Conservation (phyloP, 192 early-diverging fungal species). For the Coemansia guatemalensis region DNA sequence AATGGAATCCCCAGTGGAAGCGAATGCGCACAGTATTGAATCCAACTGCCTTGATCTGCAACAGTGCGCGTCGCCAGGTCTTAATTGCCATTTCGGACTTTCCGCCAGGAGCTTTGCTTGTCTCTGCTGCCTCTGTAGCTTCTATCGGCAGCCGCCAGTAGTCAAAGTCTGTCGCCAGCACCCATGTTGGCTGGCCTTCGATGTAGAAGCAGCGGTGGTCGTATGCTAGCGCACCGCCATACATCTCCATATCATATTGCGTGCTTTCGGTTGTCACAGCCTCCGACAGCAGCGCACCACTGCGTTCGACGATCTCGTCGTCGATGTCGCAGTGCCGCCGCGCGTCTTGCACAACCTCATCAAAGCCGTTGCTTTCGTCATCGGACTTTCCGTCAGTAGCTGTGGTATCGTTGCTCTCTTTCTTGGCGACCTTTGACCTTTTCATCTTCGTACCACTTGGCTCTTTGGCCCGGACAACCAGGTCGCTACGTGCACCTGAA, state of each 20-base stretch:
- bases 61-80: constrained; percentile 65
- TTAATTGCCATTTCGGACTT: background rate
- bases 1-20: constrained; percentile 73
- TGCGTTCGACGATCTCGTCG: constrained; percentile 37
- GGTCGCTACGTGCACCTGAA: constrained; percentile 35
- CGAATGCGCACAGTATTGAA: constrained; percentile 83
- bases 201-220: constrained; percentile 71
- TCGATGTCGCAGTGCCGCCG: constrained; percentile 34
- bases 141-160: constrained; percentile 79
- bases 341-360: constrained; percentile 37
- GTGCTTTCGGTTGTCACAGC: constrained; percentile 35
- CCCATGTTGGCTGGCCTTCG: constrained; percentile 61
- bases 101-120: background rate
- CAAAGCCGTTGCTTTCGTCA: constrained; percentile 29
- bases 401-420: background rate
- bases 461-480: constrained; percentile 19
- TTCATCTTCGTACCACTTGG: background rate
- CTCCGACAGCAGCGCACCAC: constrained; percentile 37
- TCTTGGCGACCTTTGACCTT: constrained; percentile 8
- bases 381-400: constrained; percentile 7
- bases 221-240: constrained; percentile 37
- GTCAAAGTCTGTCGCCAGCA: constrained; percentile 82
- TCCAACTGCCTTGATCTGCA: constrained; percentile 70
- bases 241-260: constrained; percentile 42
- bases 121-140: constrained; percentile 2